A percentile compares a stretch with the other conserved stretches of the same genome.
These are phyloP conservation scores for Cerioporus squamosus DNA, from an alignment of 1,284 basidiomycete species.

Conservation along the genomic window DNA sequence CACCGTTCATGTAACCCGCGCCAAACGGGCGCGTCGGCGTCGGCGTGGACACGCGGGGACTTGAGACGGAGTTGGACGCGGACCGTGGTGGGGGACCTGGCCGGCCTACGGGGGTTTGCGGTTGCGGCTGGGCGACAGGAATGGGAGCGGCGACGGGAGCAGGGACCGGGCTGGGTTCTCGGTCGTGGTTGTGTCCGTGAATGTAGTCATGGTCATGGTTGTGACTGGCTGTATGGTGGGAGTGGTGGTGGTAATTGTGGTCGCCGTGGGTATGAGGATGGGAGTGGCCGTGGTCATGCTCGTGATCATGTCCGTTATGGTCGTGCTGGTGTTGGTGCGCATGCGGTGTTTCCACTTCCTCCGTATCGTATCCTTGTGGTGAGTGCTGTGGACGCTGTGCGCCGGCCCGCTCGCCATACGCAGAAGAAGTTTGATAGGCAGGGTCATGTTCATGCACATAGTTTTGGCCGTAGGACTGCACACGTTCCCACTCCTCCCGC, in stretches of 20 bases:
- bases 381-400: conserved; percentile 18
- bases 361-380: conserved; percentile 14
- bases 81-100: conserved; percentile 17
- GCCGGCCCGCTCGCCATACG: conserved; percentile 23
- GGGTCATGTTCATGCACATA: conserved; percentile 31
- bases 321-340: conserved; percentile 27
- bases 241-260: not conserved
- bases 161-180: not conserved
- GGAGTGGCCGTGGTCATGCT: not conserved
- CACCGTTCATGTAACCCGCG: conserved; percentile 39
- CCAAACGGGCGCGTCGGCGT: conserved; percentile 34
- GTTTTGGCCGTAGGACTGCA: conserved; percentile 35
- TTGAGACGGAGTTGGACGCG: conserved; percentile 13
- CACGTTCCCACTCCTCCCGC: conserved; percentile 44
- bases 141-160: conserved; percentile 5
- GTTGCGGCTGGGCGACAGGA: conserved; percentile 7
- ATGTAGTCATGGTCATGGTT: conserved; percentile 20
- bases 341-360: conserved; percentile 21
- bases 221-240: conserved; percentile 13
- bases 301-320: conserved; percentile 9
- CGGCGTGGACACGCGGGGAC: conserved; percentile 30
- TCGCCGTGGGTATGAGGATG: not conserved
- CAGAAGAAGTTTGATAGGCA: conserved; percentile 34
- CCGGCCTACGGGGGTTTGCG: conserved; percentile 17
- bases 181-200: conserved; percentile 17